Evolutionary conservation across 2,329 filamentous ascomycete genomes (phyloP).

Genomic region (Cercospora canescens): DNA sequence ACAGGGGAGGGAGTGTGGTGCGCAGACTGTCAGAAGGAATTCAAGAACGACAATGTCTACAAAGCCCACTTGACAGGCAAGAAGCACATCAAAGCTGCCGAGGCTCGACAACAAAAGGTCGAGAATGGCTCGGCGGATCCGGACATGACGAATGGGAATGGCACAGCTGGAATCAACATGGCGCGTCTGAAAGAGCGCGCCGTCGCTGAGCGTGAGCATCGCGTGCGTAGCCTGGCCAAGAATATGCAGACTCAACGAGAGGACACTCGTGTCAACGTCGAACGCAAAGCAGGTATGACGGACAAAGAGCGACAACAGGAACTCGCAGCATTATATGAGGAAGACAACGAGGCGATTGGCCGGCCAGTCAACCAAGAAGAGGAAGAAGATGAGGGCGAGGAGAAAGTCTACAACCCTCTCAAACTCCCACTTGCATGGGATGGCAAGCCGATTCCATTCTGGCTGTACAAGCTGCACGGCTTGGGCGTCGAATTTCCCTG

Average conservation of each 20-base stretch:
- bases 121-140: conserved; percentile 29
- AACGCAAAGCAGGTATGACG: conserved; percentile 96
- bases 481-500: conserved; percentile 92
- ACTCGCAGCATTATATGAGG: conserved; percentile 78
- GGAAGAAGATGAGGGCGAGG: conserved; percentile 67
- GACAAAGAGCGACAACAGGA: conserved; percentile 94
- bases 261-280: conserved; percentile 91
- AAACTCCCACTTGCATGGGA: conserved; percentile 97
- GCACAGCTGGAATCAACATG: conserved; percentile 19
- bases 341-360: conserved; percentile 57
- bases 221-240: conserved; percentile 74
- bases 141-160: conserved; percentile 22
- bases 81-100: conserved; percentile 86
- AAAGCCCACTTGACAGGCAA: conserved; percentile 85
- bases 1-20: conserved; percentile 78
- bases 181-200: conserved; percentile 78
- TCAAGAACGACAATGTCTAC: conserved; percentile 94
- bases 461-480: conserved; percentile 96
- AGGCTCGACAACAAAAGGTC: conserved; percentile 55
- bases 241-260: conserved; percentile 84
- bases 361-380: conserved; percentile 50
- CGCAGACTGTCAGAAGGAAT: conserved; percentile 87
- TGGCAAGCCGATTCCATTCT: conserved; percentile 97
- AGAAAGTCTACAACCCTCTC: conserved; percentile 93
- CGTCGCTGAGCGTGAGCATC: conserved; percentile 84